Base-by-base conservation (phyloP, 164 flowering plant genomes). In the Tetracentron sinense region DNA sequence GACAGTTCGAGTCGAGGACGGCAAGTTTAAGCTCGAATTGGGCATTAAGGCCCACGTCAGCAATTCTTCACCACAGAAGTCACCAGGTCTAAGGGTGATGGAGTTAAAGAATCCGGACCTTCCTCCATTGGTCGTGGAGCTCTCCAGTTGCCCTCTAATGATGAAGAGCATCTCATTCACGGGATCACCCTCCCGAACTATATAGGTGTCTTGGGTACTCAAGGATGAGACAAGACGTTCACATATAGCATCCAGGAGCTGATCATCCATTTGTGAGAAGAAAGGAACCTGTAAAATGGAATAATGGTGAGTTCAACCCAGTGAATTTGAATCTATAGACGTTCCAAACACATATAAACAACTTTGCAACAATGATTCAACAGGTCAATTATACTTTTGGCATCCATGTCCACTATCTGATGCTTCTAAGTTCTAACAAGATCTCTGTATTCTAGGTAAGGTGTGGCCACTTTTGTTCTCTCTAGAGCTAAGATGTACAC, bases 31-130 rank as follows among this genome's bases (percentile, higher is more conserved):
- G 31, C 80, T 62, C 30, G 92, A 74, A 35, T 72, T 70, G n/a
- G 89, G 89, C 68, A 87, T 82, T 65, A 92, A 68, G 1, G 95
- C 98, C 96, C 98, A 92, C 12, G 89, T 81, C 29, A 92, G 86
- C 58, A 92, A 82, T 66, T 82, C 96, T 42, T 89, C 96, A 31
- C 98, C 96, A 64, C 92, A 92, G 54, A 88, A 89, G 59, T 85
- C 96, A 27, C 89, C 88, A 8, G 88, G 84, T 29, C 77, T 69
- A 22, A 92, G 88, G 60, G 67, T 42, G n/a, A 65, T 85, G 17
- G 86, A 74, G 67, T 85, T 89, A 72, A 84, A 84, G 73, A 89
- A 87, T 4, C 96, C 96, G 16, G 85, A 71, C 66, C 85, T 74
- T 61, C 91, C 96, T 19, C 96, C 92, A 72, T 87, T 79, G 7